Evolutionary conservation across 192 early-diverging fungal genomes (phyloP).

Genomic region (Coemansia sp.): DNA sequence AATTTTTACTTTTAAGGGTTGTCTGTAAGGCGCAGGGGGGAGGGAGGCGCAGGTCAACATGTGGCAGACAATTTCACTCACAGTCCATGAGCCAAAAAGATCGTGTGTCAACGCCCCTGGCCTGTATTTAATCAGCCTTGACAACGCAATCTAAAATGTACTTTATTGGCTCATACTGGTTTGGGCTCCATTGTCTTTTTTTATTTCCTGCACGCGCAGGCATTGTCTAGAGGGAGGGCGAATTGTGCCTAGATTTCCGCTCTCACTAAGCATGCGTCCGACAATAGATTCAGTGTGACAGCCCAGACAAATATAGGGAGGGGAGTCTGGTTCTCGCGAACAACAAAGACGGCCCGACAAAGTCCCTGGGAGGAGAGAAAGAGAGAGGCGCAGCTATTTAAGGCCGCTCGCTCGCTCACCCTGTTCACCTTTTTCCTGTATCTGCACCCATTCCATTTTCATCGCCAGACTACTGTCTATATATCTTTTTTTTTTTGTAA

Average conservation of each 20-base stretch:
- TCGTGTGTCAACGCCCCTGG: background rate
- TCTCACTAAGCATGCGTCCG: slow-evolving; percentile 3
- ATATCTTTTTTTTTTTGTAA: background rate
- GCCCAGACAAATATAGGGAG: background rate
- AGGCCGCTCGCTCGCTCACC: background rate
- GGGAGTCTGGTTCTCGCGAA: background rate
- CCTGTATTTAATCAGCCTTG: background rate
- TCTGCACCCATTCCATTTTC: background rate
- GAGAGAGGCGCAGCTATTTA: background rate
- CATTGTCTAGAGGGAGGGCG: background rate
- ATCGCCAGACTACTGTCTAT: too few species aligned
- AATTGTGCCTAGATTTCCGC: background rate
- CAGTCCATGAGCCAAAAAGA: background rate
- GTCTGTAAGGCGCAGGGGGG: background rate
- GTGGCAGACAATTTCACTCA: background rate
- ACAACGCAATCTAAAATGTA: background rate
- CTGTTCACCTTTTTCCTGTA: background rate
- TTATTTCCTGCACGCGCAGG: background rate
- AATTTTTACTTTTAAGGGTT: background rate
- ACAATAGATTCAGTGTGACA: slow-evolving; percentile 9
- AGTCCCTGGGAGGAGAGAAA: background rate
- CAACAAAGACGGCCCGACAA: background rate
- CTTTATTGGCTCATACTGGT: slow-evolving; percentile 6
- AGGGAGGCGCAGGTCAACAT: background rate
- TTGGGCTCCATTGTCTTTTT: background rate